Base-by-base conservation (phyloP, 306 rosid genomes). In the Medicago arabica region DNA sequence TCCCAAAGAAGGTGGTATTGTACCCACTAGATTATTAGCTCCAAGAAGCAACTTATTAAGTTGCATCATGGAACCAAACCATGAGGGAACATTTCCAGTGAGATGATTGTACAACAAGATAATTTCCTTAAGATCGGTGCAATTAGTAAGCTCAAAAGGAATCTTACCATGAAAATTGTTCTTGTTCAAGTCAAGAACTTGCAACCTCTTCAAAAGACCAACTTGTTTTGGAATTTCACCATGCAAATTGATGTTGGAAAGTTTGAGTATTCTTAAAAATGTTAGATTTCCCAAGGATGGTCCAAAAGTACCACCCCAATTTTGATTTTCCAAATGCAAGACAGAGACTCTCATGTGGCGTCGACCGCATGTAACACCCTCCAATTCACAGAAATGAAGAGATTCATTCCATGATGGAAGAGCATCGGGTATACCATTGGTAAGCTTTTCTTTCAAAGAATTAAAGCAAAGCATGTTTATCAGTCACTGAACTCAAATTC, bases 351-450 rank as follows among this genome's bases (percentile, higher is more conserved):
- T 81, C 58, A 31, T 64, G 49, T 71, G 78, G 9, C 41, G 78
- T 46, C 51, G 16, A 46, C 23, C 18, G 17, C 84, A 81, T 43
- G 4, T 16, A 54, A 81, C 81, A 9, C 78, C 84, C 18, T 75
- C 23, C 84, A 78, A 75, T 11, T 75, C 28, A 63, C 78, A 75
- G 9, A 68, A 75, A 67, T 41, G 81, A 15, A 53, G 51, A 28
- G 84, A 81, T 0, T 76, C 23, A 17, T 81, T 81, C 84, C 84
- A 81, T 69, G 81, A 69, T 62, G 81, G 77, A 8, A 81, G 43
- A 18, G 44, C 40, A n/a, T 70, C 13, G n/a, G 54, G 74, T 8
- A 9, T 7, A 50, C 78, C 28, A 28, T 69, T 70, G 5, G 81
- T 70, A n/a, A 69, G 74, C 11, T 50, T 50, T 50, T 15, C 57